phyloP scores from a whole-genome alignment of 1,284 basidiomycete species.

The Ganoderma meredithae region DNA sequence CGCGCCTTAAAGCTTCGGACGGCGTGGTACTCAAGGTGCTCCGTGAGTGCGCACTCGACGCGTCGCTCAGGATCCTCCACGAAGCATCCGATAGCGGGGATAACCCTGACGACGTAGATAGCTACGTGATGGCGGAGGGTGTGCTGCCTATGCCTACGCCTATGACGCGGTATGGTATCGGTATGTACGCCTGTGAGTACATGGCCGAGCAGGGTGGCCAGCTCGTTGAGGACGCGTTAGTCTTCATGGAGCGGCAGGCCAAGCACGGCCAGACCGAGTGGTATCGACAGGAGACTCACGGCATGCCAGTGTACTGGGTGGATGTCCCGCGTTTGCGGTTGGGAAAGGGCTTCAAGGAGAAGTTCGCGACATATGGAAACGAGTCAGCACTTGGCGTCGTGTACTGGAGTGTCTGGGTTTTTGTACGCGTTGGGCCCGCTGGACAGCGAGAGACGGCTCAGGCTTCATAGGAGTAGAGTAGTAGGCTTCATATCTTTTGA shows the following conservation, averaged over 20 bases:
- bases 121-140: conserved; percentile 15
- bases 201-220: conserved; percentile 7
- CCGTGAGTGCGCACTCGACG: conserved; percentile 21
- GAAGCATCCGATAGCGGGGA: neutral
- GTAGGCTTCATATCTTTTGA: too few species aligned
- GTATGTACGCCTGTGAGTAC: neutral
- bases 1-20: conserved; percentile 39
- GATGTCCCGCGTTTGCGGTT: neutral
- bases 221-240: neutral
- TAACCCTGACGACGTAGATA: neutral
- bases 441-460: neutral
- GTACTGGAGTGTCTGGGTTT: conserved; percentile 30
- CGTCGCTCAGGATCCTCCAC: conserved; percentile 27
- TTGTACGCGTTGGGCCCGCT: conserved; percentile 15
- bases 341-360: conserved; percentile 2
- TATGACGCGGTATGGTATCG: neutral
- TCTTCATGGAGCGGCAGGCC: neutral
- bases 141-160: conserved; percentile 7
- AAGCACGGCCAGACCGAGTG: neutral
- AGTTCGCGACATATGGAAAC: conserved; percentile 33
- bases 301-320: conserved; percentile 30
- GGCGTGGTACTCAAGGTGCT: conserved; percentile 17
- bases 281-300: neutral
- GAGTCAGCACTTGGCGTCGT: conserved; percentile 19
- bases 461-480: too few species aligned